Conservation (phyloP, 2,329 filamentous ascomycete species). For the Trichoderma arundinaceum region DNA sequence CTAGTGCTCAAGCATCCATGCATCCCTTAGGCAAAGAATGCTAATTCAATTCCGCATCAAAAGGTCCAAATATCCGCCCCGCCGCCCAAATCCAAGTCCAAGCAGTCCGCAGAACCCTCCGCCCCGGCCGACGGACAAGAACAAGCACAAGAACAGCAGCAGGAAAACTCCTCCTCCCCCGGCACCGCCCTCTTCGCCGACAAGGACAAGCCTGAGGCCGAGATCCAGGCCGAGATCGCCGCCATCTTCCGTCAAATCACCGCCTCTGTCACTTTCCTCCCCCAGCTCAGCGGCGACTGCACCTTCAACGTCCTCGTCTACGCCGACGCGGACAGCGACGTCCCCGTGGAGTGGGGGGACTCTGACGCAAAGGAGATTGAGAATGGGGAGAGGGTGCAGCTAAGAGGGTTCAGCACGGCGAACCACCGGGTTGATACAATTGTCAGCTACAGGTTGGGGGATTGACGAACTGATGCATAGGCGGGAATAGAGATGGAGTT, state of each 20-base stretch:
- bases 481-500: background rate
- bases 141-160: conserved; percentile 53
- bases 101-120: conserved; percentile 34
- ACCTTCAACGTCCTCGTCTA: conserved; percentile 99
- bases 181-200: conserved; percentile 38
- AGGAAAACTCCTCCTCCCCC: conserved; percentile 67
- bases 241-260: conserved; percentile 98
- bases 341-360: conserved; percentile 98
- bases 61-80: conserved; percentile 40
- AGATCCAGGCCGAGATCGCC: conserved; percentile 95
- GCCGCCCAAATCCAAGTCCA: conserved; percentile 48
- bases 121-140: conserved; percentile 33
- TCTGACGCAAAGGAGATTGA: conserved; percentile 96
- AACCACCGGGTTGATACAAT: conserved; percentile 94
- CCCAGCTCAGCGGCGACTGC: conserved; percentile 86
- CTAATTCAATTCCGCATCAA: background rate
- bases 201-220: conserved; percentile 84
- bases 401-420: conserved; percentile 94
- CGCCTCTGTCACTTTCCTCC: conserved; percentile 93
- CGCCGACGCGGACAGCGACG: conserved; percentile 93
- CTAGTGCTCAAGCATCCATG: background rate
- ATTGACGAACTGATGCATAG: conserved; percentile 35
- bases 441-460: conserved; percentile 81
- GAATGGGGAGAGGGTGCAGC: conserved; percentile 91
- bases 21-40: background rate